phyloP scores from a whole-genome alignment of 352 stramenopile species.

The Pythium folliculosum region DNA sequence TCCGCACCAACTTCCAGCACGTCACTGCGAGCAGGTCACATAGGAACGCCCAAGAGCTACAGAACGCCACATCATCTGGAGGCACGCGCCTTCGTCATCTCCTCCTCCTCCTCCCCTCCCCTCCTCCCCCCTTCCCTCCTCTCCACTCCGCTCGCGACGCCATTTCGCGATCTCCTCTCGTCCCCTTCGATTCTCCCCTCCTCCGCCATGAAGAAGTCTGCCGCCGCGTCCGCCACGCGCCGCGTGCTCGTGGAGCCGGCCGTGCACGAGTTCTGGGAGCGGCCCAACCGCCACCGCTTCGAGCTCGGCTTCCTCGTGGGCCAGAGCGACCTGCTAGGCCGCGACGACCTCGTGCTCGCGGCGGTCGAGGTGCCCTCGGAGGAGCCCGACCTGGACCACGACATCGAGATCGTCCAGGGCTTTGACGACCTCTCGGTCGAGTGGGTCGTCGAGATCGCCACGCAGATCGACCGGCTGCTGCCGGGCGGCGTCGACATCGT shows the following conservation, averaged over 20 bases:
- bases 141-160: neutral
- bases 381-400: conserved; percentile 28
- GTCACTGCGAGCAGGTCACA: conserved; percentile 19
- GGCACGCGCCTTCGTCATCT: conserved; percentile 19
- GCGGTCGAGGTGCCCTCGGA: conserved; percentile 54
- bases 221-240: conserved; percentile 1
- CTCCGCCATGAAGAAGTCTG: conserved; percentile 11
- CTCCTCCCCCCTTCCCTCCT: neutral
- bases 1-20: neutral
- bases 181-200: neutral
- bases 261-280: conserved; percentile 30
- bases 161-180: neutral
- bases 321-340: conserved; percentile 41
- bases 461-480: conserved; percentile 68
- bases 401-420: conserved; percentile 33
- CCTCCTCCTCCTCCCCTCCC: neutral
- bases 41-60: conserved; percentile 5
- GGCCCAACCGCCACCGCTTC: conserved; percentile 35
- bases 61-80: conserved; percentile 20
- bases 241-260: conserved; percentile 19
- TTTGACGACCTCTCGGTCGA: conserved; percentile 63
- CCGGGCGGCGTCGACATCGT: conserved; percentile 55
- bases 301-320: conserved; percentile 66
- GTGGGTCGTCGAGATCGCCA: conserved; percentile 64
- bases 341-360: conserved; percentile 47